Evolutionary conservation across 75 land plant species (phyloP).

Genomic region (Cunninghamia lanceolata): DNA sequence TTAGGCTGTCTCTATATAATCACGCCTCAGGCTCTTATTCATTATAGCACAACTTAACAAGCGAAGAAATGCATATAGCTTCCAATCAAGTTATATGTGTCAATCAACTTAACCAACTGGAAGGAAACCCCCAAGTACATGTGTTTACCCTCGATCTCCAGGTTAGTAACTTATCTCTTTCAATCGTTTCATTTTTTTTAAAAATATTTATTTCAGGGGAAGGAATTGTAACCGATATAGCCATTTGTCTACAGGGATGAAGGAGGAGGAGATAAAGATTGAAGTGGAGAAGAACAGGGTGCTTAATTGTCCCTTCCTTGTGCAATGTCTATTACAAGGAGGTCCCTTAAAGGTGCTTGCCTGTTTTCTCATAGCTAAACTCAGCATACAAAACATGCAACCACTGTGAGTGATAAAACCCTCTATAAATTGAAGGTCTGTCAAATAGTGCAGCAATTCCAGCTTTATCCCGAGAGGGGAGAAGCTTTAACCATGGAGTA

Average conservation of each 20-base stretch:
- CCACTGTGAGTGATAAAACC: slow-evolving; percentile 84
- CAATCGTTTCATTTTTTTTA: not conserved
- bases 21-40: too few species aligned
- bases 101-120: slow-evolving; percentile 50
- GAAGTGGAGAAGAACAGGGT: slow-evolving; percentile 15
- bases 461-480: slow-evolving; percentile 95
- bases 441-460: slow-evolving; percentile 86
- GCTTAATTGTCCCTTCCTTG: too few species aligned
- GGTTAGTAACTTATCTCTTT: slow-evolving; percentile 8
- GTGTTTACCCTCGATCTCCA: slow-evolving; percentile 51
- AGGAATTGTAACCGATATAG: too few species aligned
- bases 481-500: slow-evolving; percentile 96
- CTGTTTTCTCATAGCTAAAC: slow-evolving; percentile 19
- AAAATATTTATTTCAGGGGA: not conserved
- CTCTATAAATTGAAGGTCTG: slow-evolving; percentile 87
- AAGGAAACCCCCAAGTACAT: slow-evolving; percentile 48
- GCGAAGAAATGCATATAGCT: too few species aligned
- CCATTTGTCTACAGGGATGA: not conserved
- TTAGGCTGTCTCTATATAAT: too few species aligned
- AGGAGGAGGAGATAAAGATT: slow-evolving; percentile 26
- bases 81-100: too few species aligned
- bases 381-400: slow-evolving; percentile 51
- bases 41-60: too few species aligned
- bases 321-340: slow-evolving; percentile 81
- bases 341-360: slow-evolving; percentile 28